phyloP scores from a whole-genome alignment of 2,329 filamentous ascomycete species.

The Fusarium nurragi region DNA sequence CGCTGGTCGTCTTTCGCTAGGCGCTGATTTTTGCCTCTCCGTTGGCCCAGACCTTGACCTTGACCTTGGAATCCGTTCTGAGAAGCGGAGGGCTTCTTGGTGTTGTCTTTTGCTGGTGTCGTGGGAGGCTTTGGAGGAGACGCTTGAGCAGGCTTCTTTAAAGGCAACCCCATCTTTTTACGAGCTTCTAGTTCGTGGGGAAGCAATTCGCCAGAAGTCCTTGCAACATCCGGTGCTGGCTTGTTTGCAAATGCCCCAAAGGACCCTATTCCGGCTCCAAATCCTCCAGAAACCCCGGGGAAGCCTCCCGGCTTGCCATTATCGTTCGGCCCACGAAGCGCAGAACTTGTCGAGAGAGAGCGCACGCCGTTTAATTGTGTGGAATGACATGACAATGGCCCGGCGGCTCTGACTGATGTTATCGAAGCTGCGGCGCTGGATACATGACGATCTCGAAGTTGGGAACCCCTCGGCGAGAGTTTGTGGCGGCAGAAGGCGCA shows the following conservation, averaged over 20 bases:
- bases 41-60: constrained; percentile 1
- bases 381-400: not conserved
- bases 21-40: not conserved
- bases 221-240: not conserved
- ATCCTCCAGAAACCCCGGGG: constrained; percentile 35
- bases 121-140: constrained; percentile 3
- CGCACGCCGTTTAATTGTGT: constrained; percentile 28
- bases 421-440: constrained; percentile 21
- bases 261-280: constrained; percentile 36
- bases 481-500: constrained; percentile 53
- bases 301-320: constrained; percentile 38
- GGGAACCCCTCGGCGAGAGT: constrained; percentile 36
- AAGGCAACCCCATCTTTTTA: constrained; percentile 37
- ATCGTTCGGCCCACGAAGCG: constrained; percentile 31
- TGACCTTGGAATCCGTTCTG: constrained; percentile 11
- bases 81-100: not conserved
- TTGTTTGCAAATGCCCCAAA: constrained; percentile 40
- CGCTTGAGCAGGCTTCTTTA: constrained; percentile 27
- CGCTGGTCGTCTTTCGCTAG: not conserved
- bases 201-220: constrained; percentile 42
- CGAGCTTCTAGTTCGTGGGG: constrained; percentile 54
- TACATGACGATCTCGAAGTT: constrained; percentile 25
- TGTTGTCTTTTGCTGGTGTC: constrained; percentile 6
- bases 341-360: constrained; percentile 44
- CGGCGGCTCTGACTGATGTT: constrained; percentile 3